A percentile compares a stretch with the other conserved stretches of the same genome.
Conservation (phyloP, 345 rosid species). For the Gossypium turneri region DNA sequence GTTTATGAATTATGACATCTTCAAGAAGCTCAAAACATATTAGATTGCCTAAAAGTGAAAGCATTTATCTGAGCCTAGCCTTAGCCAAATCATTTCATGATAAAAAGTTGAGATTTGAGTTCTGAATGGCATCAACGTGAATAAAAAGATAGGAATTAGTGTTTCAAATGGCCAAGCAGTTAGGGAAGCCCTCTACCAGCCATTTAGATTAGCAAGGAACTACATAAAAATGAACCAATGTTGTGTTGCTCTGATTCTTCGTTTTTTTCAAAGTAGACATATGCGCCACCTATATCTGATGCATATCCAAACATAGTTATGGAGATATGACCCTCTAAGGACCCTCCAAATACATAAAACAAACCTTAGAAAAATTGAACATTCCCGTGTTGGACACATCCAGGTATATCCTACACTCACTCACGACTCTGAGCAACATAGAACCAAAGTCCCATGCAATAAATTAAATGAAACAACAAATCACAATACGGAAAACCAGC, state of each 20-base stretch:
- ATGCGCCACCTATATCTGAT: background rate
- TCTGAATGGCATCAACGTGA: background rate
- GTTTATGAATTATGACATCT: background rate
- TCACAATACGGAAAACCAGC: background rate
- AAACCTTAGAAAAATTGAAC: background rate
- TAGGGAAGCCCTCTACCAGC: background rate
- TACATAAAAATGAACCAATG: background rate
- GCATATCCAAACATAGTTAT: background rate
- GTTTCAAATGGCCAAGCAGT: slow-evolving; percentile 4
- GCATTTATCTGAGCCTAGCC: background rate
- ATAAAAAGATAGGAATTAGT: background rate
- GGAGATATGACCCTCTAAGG: background rate
- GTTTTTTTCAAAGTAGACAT: background rate
- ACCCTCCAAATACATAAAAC: background rate
- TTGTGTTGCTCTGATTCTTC: background rate
- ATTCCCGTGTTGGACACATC: background rate
- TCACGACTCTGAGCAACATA: background rate
- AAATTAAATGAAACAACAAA: background rate
- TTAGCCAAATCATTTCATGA: background rate
- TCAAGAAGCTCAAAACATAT: background rate
- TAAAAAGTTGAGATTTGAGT: background rate
- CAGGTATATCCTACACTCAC: background rate
- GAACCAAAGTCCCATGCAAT: background rate
- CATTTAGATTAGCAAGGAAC: background rate
- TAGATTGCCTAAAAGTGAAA: background rate